Evolutionary conservation across 768 basidiomycete genomes (phyloP), one percentile per base, ranked within the genome.

Genomic region (Podaxis pistillaris): DNA sequence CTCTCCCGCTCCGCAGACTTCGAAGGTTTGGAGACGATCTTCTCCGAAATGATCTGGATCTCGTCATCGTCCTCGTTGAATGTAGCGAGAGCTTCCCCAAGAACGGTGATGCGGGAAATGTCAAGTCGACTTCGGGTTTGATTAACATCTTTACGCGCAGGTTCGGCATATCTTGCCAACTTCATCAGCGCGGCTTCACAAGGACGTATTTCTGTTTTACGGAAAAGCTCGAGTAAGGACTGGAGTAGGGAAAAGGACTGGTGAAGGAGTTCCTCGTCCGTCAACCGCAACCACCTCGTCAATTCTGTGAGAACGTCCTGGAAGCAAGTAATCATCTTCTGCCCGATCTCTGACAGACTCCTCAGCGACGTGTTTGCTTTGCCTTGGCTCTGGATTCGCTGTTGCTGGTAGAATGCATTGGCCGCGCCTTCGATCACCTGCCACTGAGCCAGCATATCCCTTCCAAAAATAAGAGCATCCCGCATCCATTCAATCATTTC

Each of bases 401-500:
- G 64, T 64, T 56, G 30, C 33, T 56, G 61, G 46, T 17, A 49
- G 44, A 56, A 62, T 11, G 76, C 72, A 52, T 82, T 74, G 3
- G 84, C 81, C 9, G 89, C 89, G 28, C 78, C 80, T 72, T 96
- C 94, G 64, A 99, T 86, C 11, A 89, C 84, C 47, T 86, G 78
- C 75, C 94, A 86, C 65, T 94, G 88, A 2, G 86, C 89, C 52
- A 97, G 75, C 79, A 97, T 83, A 68, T 96, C 91, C 66, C 90
- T 78, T 8, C 90, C 95, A 69, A 97, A 94, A 65, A 98, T 95
- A 56, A 98, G 81, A 2, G 96, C 97, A 71, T 98, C 97, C 60
- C 96, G 86, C 97, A 99, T 98, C 97, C 97, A 99, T 36, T 87
- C 83, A 13, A 91, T 83, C 96, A 99, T 97, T 60, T 88, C 87